Conservation (phyloP, 2,329 filamentous ascomycete genomes). For the Purpureocillium takamizusanense region DNA sequence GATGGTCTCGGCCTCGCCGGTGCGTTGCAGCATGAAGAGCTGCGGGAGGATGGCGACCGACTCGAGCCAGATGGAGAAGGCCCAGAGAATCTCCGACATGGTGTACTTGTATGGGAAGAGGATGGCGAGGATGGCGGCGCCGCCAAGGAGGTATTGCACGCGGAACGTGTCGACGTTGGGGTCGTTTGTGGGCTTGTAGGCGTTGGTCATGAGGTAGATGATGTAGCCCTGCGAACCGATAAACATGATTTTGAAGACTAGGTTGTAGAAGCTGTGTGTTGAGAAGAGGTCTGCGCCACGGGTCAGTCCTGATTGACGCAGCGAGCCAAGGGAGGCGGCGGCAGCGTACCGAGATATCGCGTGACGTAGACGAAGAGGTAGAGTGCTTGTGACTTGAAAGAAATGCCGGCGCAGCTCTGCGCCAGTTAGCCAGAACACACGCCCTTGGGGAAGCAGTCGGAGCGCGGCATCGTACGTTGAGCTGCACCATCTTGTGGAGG, state of each 20-base stretch:
- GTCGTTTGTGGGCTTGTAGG: conserved; percentile 96
- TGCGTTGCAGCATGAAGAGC: conserved; percentile 95
- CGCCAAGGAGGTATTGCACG: conserved; percentile 84
- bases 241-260: conserved; percentile 92
- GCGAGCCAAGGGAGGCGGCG: not conserved
- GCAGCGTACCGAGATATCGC: conserved; percentile 68
- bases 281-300: conserved; percentile 70
- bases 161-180: conserved; percentile 96
- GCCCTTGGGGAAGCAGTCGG: not conserved
- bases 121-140: conserved; percentile 68
- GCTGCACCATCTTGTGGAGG: conserved; percentile 90
- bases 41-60: conserved; percentile 93
- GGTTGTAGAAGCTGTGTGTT: conserved; percentile 80
- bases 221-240: conserved; percentile 86
- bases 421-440: conserved; percentile 7
- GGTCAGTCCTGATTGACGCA: conserved; percentile 1
- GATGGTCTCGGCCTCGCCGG: conserved; percentile 97
- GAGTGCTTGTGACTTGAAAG: conserved; percentile 95
- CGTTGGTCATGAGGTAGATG: conserved; percentile 94
- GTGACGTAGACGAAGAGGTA: conserved; percentile 93
- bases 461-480: conserved; percentile 56
- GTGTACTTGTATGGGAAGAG: conserved; percentile 82
- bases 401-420: conserved; percentile 93
- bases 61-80: conserved; percentile 97
- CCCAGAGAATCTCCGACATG: conserved; percentile 82